A percentile compares a stretch with the other conserved stretches of the same genome.
phyloP scores from a whole-genome alignment of 164 flowering plant genomes.

The Dillenia suffruticosa region DNA sequence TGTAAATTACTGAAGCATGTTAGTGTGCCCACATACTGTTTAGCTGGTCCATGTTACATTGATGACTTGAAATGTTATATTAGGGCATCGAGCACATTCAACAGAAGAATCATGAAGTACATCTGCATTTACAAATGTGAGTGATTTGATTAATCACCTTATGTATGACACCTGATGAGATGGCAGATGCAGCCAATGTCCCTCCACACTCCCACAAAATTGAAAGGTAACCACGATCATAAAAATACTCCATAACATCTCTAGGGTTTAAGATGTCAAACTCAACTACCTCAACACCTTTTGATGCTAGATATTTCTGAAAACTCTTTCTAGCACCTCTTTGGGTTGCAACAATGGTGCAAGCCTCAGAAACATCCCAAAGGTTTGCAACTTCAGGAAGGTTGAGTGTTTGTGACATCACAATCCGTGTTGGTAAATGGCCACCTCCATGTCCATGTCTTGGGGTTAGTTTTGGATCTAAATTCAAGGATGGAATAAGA shows the following conservation, averaged over 20 bases:
- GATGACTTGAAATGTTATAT: too few relatives aligned
- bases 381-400: conserved; percentile 93
- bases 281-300: conserved; percentile 97
- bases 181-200: conserved; percentile 87
- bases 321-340: conserved; percentile 90
- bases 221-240: conserved; percentile 87
- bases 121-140: too few relatives aligned
- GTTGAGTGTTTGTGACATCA: conserved; percentile 81
- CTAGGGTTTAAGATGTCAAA: conserved; percentile 84
- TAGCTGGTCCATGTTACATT: too few relatives aligned
- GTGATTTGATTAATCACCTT: too few relatives aligned
- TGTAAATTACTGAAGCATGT: too few relatives aligned
- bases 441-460: conserved; percentile 97
- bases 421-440: conserved; percentile 75
- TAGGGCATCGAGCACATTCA: too few relatives aligned
- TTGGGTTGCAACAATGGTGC: conserved; percentile 95
- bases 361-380: conserved; percentile 77
- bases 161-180: conserved; percentile 82
- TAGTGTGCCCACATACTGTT: too few relatives aligned
- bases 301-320: conserved; percentile 91
- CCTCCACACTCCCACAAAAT: conserved; percentile 98
- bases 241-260: conserved; percentile 84
- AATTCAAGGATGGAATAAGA: too few relatives aligned
- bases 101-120: too few relatives aligned
- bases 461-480: conserved; percentile 86